These are phyloP conservation scores for Coprinopsis cinerea DNA, from an alignment of 768 basidiomycete genomes.

Conservation along the genomic window DNA sequence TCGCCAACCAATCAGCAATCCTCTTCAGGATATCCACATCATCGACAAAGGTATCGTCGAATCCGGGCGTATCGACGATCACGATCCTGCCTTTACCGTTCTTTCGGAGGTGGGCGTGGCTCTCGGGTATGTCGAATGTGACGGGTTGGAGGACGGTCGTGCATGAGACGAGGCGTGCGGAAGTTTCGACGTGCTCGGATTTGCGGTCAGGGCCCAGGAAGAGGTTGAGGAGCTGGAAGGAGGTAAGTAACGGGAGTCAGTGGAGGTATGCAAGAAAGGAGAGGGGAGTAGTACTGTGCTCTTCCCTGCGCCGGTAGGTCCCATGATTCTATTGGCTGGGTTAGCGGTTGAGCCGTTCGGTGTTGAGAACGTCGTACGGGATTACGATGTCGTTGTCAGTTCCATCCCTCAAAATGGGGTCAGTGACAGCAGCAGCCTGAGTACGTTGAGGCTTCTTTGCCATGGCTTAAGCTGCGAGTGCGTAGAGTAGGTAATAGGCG, in stretches of 20 bases:
- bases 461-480: too few relatives aligned
- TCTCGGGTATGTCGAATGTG: background rate
- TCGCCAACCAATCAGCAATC: background rate
- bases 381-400: too few relatives aligned
- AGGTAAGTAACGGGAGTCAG: background rate
- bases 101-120: background rate
- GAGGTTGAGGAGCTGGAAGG: background rate
- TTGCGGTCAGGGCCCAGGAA: background rate
- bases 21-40: background rate
- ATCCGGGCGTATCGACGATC: constrained; percentile 1
- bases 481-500: too few relatives aligned
- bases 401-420: too few relatives aligned
- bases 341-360: background rate
- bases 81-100: background rate
- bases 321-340: background rate
- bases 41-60: background rate
- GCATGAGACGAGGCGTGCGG: background rate
- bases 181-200: background rate
- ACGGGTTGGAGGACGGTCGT: background rate
- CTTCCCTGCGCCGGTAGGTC: background rate
- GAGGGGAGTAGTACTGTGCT: background rate
- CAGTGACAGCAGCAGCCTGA: too few relatives aligned
- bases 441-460: too few relatives aligned
- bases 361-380: too few relatives aligned
- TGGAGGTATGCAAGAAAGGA: background rate